A percentile compares a stretch with the other conserved stretches of the same genome.
phyloP scores from a whole-genome alignment of 495 filamentous ascomycete genomes.

The Durotheca rogersii region DNA sequence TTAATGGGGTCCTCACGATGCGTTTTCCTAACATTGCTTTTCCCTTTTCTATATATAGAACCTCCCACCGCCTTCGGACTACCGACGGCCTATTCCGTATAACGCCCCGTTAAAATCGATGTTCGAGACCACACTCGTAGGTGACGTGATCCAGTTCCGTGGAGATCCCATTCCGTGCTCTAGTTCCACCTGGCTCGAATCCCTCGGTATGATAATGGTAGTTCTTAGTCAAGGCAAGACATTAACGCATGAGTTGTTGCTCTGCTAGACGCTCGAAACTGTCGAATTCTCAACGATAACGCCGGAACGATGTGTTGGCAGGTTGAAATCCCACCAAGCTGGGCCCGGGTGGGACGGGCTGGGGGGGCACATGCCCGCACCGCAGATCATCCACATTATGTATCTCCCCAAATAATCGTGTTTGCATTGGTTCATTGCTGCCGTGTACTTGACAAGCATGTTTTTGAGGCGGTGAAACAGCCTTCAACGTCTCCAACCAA shows the following conservation, averaged over 20 bases:
- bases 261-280: slow-evolving; percentile 8
- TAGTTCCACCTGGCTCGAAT: slow-evolving; percentile 1
- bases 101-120: slow-evolving; percentile 20
- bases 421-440: background rate
- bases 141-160: slow-evolving; percentile 21
- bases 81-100: slow-evolving; percentile 9
- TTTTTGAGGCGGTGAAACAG: background rate
- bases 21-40: slow-evolving; percentile 23
- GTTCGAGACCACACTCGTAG: slow-evolving; percentile 12
- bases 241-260: slow-evolving; percentile 12
- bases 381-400: background rate
- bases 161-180: slow-evolving; percentile 11
- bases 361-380: background rate
- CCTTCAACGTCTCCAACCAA: slow-evolving; percentile 79
- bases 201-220: slow-evolving; percentile 12
- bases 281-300: slow-evolving; percentile 1
- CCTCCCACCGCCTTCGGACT: slow-evolving; percentile 6
- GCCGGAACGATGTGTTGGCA: slow-evolving; percentile 1
- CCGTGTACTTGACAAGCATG: background rate
- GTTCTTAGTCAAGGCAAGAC: slow-evolving; percentile 2
- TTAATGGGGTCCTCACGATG: background rate
- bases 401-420: too few species aligned
- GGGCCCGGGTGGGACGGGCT: background rate
- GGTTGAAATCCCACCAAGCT: slow-evolving; percentile 1
- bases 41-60: slow-evolving; percentile 15